Evolutionary conservation across 495 filamentous ascomycete genomes (phyloP).

Genomic region (Chaetomium tenue): DNA sequence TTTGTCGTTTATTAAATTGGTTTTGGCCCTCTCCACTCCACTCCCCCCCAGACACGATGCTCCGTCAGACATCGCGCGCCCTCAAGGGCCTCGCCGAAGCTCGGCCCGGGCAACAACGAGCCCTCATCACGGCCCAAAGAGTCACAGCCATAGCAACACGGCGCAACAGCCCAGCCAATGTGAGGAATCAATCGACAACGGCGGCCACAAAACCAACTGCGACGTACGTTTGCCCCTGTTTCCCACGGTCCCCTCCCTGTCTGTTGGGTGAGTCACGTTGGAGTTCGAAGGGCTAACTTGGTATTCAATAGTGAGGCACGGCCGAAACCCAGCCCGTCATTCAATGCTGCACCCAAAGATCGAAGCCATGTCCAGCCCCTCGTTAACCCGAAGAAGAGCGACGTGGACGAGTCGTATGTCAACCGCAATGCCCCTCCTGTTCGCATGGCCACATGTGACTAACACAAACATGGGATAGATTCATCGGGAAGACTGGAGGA

Average conservation of each 20-base stretch:
- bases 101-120: slow-evolving; percentile 36
- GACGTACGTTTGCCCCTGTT: slow-evolving; percentile 18
- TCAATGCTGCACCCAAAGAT: slow-evolving; percentile 56
- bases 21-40: slow-evolving; percentile 24
- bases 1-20: slow-evolving; percentile 10
- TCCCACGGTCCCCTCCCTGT: background rate
- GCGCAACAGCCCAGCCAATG: slow-evolving; percentile 32
- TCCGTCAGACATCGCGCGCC: slow-evolving; percentile 46
- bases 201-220: slow-evolving; percentile 31
- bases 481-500: slow-evolving; percentile 92
- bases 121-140: slow-evolving; percentile 27
- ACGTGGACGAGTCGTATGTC: slow-evolving; percentile 74
- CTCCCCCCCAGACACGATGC: slow-evolving; percentile 34
- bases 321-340: slow-evolving; percentile 64
- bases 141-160: slow-evolving; percentile 31
- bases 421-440: slow-evolving; percentile 2
- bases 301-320: slow-evolving; percentile 36
- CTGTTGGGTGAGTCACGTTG: slow-evolving; percentile 33
- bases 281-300: slow-evolving; percentile 26
- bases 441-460: slow-evolving; percentile 24
- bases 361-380: slow-evolving; percentile 65
- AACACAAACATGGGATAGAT: slow-evolving; percentile 50
- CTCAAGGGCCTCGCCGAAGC: slow-evolving; percentile 44
- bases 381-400: slow-evolving; percentile 56
- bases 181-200: slow-evolving; percentile 43